Conservation (phyloP, 208 protist genomes). For the Trypanosoma cruzi region DNA sequence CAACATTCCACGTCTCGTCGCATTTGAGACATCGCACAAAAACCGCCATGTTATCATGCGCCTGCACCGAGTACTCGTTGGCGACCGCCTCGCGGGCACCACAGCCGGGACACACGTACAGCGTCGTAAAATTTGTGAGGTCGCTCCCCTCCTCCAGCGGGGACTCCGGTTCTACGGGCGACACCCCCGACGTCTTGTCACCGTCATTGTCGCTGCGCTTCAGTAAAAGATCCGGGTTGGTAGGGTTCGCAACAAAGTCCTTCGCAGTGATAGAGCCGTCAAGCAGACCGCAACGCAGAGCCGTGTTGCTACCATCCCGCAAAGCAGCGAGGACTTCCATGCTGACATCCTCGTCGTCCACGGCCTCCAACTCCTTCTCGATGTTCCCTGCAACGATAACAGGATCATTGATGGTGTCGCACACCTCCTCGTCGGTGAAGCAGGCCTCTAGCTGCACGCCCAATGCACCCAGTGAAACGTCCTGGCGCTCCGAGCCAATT, state of each 20-base stretch:
- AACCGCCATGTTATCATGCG: slow-evolving; percentile 77
- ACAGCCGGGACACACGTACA: slow-evolving; percentile 71
- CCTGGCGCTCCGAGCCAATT: slow-evolving; percentile 33
- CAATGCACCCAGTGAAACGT: slow-evolving; percentile 38
- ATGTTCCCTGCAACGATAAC: slow-evolving; percentile 17
- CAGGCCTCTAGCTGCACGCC: slow-evolving; percentile 58
- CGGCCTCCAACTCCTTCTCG: slow-evolving; percentile 37
- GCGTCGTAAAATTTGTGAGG: slow-evolving; percentile 42
- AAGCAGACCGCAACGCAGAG: slow-evolving; percentile 53
- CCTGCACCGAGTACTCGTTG: slow-evolving; percentile 68
- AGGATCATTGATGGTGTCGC: slow-evolving; percentile 11
- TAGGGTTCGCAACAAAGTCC: slow-evolving; percentile 42
- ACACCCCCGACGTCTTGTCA: neutral
- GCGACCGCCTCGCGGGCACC: slow-evolving; percentile 61
- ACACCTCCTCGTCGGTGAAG: slow-evolving; percentile 77
- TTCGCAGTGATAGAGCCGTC: slow-evolving; percentile 46
- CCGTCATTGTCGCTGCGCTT: slow-evolving; percentile 12
- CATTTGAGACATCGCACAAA: slow-evolving; percentile 71
- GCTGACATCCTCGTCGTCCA: slow-evolving; percentile 38
- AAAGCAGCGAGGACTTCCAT: slow-evolving; percentile 40
- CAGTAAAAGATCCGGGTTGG: slow-evolving; percentile 39
- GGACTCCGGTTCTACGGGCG: slow-evolving; percentile 26
- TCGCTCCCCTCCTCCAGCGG: slow-evolving; percentile 6
- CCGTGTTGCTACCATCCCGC: slow-evolving; percentile 31
- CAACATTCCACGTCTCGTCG: slow-evolving; percentile 68